A percentile compares a stretch with the other conserved stretches of the same genome.
Evolutionary conservation across 306 rosid species (phyloP).

Genomic region (Clitoria ternatea): DNA sequence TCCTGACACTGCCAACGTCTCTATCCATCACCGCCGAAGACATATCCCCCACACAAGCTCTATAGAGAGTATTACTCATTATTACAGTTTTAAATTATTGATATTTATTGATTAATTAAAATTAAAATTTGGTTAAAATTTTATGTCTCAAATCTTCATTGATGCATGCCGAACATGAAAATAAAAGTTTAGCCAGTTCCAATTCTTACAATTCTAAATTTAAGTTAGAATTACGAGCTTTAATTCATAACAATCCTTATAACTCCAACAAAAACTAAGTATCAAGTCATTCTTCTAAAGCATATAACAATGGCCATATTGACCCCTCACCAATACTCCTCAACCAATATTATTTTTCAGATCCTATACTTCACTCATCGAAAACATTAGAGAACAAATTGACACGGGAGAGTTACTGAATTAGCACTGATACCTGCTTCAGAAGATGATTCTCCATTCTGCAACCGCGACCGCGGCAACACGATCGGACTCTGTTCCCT

Average conservation of each 20-base stretch:
- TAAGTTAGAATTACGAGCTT: neutral
- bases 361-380: neutral
- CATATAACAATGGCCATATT: neutral
- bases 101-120: neutral
- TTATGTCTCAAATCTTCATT: neutral
- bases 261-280: neutral
- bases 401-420: neutral
- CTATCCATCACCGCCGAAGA: neutral
- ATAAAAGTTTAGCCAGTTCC: neutral
- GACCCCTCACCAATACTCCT: neutral
- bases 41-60: neutral
- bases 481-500: slow-evolving; percentile 68
- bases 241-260: neutral
- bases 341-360: neutral
- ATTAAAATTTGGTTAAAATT: neutral
- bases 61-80: neutral
- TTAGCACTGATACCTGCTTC: slow-evolving; percentile 59
- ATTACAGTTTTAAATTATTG: neutral
- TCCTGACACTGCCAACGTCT: neutral
- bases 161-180: neutral
- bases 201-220: neutral
- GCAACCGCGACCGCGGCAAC: slow-evolving; percentile 56
- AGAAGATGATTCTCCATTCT: slow-evolving; percentile 59
- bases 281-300: neutral
- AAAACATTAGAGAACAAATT: neutral